These are phyloP conservation scores for Dothidotthia symphoricarpi DNA, from an alignment of 2,329 filamentous ascomycete genomes.

Conservation along the genomic window DNA sequence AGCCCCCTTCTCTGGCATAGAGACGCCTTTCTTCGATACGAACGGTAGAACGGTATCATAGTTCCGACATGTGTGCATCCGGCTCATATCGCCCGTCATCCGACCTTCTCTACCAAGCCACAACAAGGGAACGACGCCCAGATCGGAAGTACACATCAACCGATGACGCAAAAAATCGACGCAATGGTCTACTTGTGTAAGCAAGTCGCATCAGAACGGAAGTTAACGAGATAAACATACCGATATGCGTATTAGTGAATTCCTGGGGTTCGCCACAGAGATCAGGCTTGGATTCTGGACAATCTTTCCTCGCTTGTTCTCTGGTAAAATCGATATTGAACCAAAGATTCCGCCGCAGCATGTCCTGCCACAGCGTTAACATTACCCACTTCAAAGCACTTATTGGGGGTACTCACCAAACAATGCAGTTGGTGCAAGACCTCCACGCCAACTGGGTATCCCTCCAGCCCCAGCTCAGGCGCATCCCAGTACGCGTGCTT, in stretches of 20 bases:
- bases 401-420: not conserved
- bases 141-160: conserved; percentile 1
- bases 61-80: conserved; percentile 1
- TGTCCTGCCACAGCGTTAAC: not conserved
- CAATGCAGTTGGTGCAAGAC: conserved; percentile 1
- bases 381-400: not conserved
- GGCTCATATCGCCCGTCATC: not conserved
- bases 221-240: not conserved
- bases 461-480: not conserved
- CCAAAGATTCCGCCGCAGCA: not conserved
- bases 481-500: conserved; percentile 1
- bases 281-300: not conserved
- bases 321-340: not conserved
- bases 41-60: not conserved
- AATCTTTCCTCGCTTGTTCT: not conserved
- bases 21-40: not conserved
- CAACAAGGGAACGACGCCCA: not conserved
- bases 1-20: not conserved
- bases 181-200: not conserved
- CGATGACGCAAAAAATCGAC: not conserved
- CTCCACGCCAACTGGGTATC: not conserved
- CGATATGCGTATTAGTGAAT: not conserved
- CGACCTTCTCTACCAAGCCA: not conserved
- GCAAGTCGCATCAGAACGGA: too few relatives aligned
- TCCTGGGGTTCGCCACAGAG: not conserved